phyloP scores from a whole-genome alignment of 768 basidiomycete species.

The Leccinum aurantiacum region DNA sequence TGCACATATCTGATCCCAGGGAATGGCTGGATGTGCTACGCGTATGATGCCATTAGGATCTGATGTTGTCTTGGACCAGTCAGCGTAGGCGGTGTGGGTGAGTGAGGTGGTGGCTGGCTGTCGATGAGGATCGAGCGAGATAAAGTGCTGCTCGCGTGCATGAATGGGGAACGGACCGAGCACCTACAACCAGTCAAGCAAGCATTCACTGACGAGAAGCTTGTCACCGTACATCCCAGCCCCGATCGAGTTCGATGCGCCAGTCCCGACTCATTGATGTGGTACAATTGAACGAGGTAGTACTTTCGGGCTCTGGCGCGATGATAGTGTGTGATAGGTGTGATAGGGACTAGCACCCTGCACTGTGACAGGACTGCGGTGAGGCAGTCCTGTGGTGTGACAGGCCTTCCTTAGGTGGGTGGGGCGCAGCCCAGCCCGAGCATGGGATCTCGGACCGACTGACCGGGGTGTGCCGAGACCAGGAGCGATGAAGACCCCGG shows the following conservation, averaged over 20 bases:
- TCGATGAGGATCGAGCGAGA: conserved; percentile 52
- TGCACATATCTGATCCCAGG: conserved; percentile 65
- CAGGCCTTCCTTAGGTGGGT: too few species aligned
- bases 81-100: conserved; percentile 41
- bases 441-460: too few species aligned
- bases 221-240: conserved; percentile 28
- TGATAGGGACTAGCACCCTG: too few species aligned
- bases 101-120: conserved; percentile 53
- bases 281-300: not conserved
- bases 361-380: too few species aligned
- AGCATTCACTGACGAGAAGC: not conserved
- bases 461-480: too few species aligned
- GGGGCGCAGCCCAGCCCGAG: too few species aligned
- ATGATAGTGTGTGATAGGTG: too few species aligned
- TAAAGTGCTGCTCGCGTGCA: conserved; percentile 78
- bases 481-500: too few species aligned
- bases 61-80: conserved; percentile 52
- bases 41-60: conserved; percentile 47
- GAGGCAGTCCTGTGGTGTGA: too few species aligned
- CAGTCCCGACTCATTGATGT: conserved; percentile 16
- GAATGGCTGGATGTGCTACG: conserved; percentile 65
- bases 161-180: conserved; percentile 85
- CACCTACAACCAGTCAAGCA: conserved; percentile 42
- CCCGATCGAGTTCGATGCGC: conserved; percentile 25
- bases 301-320: too few species aligned